These are phyloP conservation scores for Escallonia rubra DNA, from an alignment of 129 eudicot species.

Conservation along the genomic window DNA sequence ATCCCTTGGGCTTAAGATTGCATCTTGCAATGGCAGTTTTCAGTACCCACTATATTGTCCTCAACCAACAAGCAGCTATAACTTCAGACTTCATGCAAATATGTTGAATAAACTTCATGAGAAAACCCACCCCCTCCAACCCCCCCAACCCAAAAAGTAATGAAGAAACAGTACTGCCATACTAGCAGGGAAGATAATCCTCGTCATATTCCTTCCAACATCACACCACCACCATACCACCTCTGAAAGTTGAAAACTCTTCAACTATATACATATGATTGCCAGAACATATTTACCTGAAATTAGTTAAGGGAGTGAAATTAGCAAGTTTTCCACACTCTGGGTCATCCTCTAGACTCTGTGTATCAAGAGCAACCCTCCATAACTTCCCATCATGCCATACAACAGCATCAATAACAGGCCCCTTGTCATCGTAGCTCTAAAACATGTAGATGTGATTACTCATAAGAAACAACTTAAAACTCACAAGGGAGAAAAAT, in stretches of 20 bases:
- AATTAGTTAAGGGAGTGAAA: conserved; percentile 82
- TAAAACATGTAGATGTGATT: conserved; percentile 16
- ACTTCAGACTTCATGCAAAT: no score
- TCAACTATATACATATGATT: not conserved
- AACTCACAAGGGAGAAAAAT: conserved; percentile 1
- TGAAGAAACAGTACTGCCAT: no score
- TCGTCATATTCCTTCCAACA: not conserved
- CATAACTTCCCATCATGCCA: conserved; percentile 98
- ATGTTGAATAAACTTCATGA: no score
- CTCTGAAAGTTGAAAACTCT: not conserved
- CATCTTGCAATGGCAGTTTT: no score
- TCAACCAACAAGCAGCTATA: no score
- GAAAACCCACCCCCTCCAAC: no score
- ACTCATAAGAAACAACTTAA: conserved; percentile 8
- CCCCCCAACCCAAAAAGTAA: no score
- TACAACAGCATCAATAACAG: conserved; percentile 91
- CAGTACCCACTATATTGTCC: no score
- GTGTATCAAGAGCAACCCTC: conserved; percentile 97
- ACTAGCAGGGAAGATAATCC: no score
- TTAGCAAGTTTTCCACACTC: conserved; percentile 72
- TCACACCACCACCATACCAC: not conserved
- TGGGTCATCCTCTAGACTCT: conserved; percentile 85
- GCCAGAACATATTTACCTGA: conserved; percentile 40
- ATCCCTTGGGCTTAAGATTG: no score
- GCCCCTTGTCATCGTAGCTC: conserved; percentile 98